Conservation (phyloP, 495 filamentous ascomycete species). For the Podospora australis region DNA sequence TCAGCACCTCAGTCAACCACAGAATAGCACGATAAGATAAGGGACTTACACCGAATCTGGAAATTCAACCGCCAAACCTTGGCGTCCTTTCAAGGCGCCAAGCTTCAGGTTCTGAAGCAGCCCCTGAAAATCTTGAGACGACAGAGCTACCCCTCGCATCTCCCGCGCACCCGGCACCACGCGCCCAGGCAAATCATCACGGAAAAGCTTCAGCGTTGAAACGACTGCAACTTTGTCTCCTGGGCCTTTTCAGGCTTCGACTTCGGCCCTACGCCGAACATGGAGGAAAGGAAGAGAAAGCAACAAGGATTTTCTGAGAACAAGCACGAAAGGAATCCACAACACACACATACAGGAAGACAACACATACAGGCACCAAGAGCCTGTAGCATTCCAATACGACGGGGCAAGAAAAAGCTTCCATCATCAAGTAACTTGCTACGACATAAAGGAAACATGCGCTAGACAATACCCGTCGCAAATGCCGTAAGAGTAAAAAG, state of each 20-base stretch:
- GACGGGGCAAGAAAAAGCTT: no score
- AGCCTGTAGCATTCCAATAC: no score
- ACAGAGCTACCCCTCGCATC: background rate
- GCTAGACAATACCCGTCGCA: conserved; percentile 6
- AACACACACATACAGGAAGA: background rate
- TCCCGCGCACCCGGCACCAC: background rate
- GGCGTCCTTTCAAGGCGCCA: background rate
- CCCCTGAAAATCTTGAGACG: conserved; percentile 1
- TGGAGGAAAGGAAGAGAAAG: background rate
- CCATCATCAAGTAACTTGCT: no score
- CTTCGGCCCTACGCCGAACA: background rate
- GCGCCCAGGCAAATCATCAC: background rate
- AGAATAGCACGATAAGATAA: background rate
- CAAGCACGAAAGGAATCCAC: background rate
- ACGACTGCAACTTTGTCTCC: conserved; percentile 1
- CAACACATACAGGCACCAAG: no score
- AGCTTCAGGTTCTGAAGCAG: background rate
- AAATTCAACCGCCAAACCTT: background rate
- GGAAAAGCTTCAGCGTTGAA: background rate
- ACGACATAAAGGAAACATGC: background rate
- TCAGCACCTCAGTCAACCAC: no score
- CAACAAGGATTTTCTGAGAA: background rate
- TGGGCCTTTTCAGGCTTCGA: background rate
- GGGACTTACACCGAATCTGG: background rate
- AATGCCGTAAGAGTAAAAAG: conserved; percentile 7